Base-by-base conservation (phyloP, 2,329 filamentous ascomycete genomes). In the Nemania sp. region DNA sequence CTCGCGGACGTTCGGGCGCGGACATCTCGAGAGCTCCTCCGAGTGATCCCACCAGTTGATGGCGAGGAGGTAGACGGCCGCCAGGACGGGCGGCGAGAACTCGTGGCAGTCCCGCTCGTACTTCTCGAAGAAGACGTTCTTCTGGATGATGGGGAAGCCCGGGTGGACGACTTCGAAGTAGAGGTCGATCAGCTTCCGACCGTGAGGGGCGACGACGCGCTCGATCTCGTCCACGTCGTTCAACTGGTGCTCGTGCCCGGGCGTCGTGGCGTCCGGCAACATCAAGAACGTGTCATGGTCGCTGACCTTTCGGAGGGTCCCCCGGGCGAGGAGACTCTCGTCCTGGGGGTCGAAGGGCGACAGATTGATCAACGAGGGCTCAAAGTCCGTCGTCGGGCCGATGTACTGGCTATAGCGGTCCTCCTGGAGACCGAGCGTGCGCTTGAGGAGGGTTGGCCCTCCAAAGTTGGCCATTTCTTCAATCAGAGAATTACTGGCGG, bases 21-120 rank as follows among this genome's bases (percentile, higher is more conserved):
- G 84, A 21, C 85, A 79, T 18, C 80, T 78, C 40, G 86, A 83
- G 21, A 94, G 81, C 20, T 87, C 84, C 17, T 87, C 83, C 64
- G 87, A 89, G 63, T 90, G 83, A 53, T 91, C 87, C 87, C 92
- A 95, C 88, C 92, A 96, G 74, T 94, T 92, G 70, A 96, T 84
- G 9, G 92, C 91, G 21, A 97, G 79, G 21, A 96, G 86, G 70
- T 96, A 95, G 68, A 96, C 87, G 54, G 90, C 90, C 34, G 90
- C 90, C 15, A 96, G 80, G 25, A 95, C 79, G 11, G 90, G 85
- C 1, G 91, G 90, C 13, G 90, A 88, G 70, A 94, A 90, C 67
- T 90, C 87, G 55, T 85, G 84, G 68, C 90, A 86, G 43, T 87
- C 87, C 67, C 87, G 84, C 50, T 87, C 85, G 77, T 93, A 91